A percentile compares a stretch with the other conserved stretches of the same genome.
These are phyloP conservation scores for Hyphopichia fennica DNA, from an alignment of 1,139 yeast species.

Conservation along the genomic window DNA sequence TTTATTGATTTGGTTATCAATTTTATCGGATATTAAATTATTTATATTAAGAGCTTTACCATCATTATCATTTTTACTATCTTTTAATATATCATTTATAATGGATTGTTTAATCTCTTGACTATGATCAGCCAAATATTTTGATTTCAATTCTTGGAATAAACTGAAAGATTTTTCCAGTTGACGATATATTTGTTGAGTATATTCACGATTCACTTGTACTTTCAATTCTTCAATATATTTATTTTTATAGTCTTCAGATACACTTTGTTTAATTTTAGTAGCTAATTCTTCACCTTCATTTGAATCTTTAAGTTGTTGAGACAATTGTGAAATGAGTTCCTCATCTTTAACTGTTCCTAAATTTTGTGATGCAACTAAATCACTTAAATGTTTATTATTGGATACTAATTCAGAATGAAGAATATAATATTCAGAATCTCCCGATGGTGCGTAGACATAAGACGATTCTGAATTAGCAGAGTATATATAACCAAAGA, in stretches of 20 bases:
- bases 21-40: conserved; percentile 5
- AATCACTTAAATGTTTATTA: neutral
- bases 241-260: conserved; percentile 2
- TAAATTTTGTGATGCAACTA: conserved; percentile 5
- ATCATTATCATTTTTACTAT: conserved; percentile 2
- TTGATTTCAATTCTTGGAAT: conserved; percentile 16
- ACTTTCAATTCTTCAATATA: conserved; percentile 8
- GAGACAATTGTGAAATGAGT: conserved; percentile 2
- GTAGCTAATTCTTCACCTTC: conserved; percentile 4
- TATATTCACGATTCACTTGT: conserved; percentile 10
- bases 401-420: conserved; percentile 7
- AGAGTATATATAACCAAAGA: conserved; percentile 1
- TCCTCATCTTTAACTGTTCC: neutral
- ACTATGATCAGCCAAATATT: conserved; percentile 14
- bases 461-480: neutral
- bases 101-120: conserved; percentile 11
- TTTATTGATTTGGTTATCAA: conserved; percentile 10
- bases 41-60: conserved; percentile 2
- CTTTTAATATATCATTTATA: conserved; percentile 11
- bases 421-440: conserved; percentile 1
- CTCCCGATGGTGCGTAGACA: neutral
- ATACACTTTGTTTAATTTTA: conserved; percentile 6
- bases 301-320: neutral
- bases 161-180: conserved; percentile 12
- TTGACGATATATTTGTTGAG: conserved; percentile 11